Evolutionary conservation across 2,329 filamentous ascomycete species (phyloP).

Genomic region (Exophiala phaeomuriformis): DNA sequence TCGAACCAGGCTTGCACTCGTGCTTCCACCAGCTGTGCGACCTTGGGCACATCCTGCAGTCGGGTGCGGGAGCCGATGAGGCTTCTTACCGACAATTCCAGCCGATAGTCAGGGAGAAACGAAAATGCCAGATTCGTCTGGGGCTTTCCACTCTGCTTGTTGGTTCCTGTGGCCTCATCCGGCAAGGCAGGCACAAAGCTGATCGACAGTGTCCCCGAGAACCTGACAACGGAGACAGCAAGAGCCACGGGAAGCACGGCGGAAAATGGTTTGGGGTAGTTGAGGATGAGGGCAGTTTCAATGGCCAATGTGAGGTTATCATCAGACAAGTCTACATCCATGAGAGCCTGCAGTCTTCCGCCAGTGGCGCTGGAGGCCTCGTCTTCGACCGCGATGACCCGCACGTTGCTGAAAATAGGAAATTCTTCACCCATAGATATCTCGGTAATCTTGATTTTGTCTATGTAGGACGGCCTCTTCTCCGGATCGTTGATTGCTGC

Average conservation of each 20-base stretch:
- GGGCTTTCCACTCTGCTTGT: conserved; percentile 47
- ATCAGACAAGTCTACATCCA: conserved; percentile 91
- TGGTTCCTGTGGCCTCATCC: conserved; percentile 29
- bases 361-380: conserved; percentile 49
- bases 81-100: conserved; percentile 58
- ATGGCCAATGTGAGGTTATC: conserved; percentile 89
- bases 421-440: conserved; percentile 94
- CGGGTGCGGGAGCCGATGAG: conserved; percentile 56
- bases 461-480: conserved; percentile 83
- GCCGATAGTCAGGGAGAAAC: conserved; percentile 61
- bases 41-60: conserved; percentile 59
- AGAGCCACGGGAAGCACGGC: conserved; percentile 88
- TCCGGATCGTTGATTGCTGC: conserved; percentile 78
- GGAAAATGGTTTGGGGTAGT: conserved; percentile 84
- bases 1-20: conserved; percentile 61
- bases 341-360: conserved; percentile 77
- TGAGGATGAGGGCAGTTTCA: conserved; percentile 87
- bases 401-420: conserved; percentile 96
- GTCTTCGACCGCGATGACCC: conserved; percentile 73
- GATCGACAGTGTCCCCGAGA: conserved; percentile 88
- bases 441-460: conserved; percentile 89
- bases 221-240: conserved; percentile 83
- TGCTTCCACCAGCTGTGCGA: conserved; percentile 58
- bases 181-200: conserved; percentile 71
- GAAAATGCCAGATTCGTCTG: conserved; percentile 87